Conservation (phyloP, 2,329 filamentous ascomycete species). For the Periglandula ipomoeae region DNA sequence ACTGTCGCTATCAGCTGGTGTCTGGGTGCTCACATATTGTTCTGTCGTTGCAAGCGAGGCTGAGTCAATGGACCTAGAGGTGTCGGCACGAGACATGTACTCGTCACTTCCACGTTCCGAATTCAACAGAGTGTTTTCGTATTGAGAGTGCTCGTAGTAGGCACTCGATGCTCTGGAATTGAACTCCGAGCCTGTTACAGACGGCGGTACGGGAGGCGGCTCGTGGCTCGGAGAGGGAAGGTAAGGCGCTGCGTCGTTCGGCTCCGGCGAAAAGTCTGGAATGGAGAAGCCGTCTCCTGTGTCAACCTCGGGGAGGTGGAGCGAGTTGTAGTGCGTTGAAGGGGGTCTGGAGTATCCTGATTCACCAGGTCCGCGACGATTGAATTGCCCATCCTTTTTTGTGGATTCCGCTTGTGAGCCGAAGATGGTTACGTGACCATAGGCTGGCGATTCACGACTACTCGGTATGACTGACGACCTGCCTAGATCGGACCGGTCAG, state of each 20-base stretch:
- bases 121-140: slow-evolving; percentile 31
- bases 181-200: slow-evolving; percentile 24
- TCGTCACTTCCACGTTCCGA: slow-evolving; percentile 38
- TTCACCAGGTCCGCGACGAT: slow-evolving; percentile 12
- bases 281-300: slow-evolving; percentile 41
- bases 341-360: slow-evolving; percentile 19
- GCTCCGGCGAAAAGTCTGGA: slow-evolving; percentile 32
- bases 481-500: slow-evolving; percentile 26
- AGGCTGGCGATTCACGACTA: slow-evolving; percentile 17
- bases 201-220: slow-evolving; percentile 39
- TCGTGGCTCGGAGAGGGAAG: slow-evolving; percentile 38
- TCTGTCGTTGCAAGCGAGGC: slow-evolving; percentile 35
- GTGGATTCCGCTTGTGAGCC: slow-evolving; percentile 12
- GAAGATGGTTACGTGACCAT: slow-evolving; percentile 25
- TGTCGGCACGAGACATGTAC: slow-evolving; percentile 31
- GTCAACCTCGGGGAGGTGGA: slow-evolving; percentile 41
- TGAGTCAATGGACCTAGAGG: slow-evolving; percentile 37
- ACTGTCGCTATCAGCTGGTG: slow-evolving; percentile 28
- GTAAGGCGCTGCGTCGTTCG: slow-evolving; percentile 19
- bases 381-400: not conserved
- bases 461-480: slow-evolving; percentile 21
- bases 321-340: slow-evolving; percentile 18
- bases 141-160: slow-evolving; percentile 29
- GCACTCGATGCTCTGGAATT: slow-evolving; percentile 33
- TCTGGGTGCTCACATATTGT: slow-evolving; percentile 26